Base-by-base conservation (phyloP, 345 rosid genomes). In the Citrus unshiu region DNA sequence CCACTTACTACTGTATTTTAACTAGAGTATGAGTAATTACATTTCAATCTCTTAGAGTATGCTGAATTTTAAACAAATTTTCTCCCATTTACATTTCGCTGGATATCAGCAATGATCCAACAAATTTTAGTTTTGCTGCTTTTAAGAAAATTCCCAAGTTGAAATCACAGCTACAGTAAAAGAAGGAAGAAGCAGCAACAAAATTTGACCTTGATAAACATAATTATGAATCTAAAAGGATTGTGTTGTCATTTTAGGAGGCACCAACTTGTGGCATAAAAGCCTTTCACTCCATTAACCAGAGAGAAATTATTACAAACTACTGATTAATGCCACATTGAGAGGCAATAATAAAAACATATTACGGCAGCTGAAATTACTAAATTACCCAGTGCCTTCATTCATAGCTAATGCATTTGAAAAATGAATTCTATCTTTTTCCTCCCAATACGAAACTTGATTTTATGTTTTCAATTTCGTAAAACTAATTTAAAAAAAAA, bases 191-290 rank as follows among this genome's bases (percentile, higher is more conserved):
- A 68, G 30, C 9, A 40, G 12, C 7, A 39, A 40, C 32, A n/a
- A 27, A 5, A 68, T 22, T 40, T 68, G 57, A 68, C 72, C 43
- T 68, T 40, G 19, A 12, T 39, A 40, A 25, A 68, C 57, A 40
- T 68, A 27, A 68, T 68, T 68, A 68, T 68, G 56, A 68, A 24
- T 24, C 21, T 43, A 40, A 40, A 37, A 66, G 72, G 57, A 68
- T 68, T 39, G 7, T 68, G 72, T 68, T 68, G 5, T n/a, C 32
- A 40, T 39, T 68, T 68, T 40, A 68, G 57, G 72, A n/a, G 72
- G 56, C 72, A 68, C n/a, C 3, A 68, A 68, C 24, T 37, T 24
- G 56, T 24, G 72, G 70, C 46, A 13, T 0, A 9, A 8, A 35
- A 66, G 70, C 8, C 56, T 68, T 68, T 24, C 30, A 68, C 56